Percentiles rank a stretch among this genome's conserved stretches.
Conservation (phyloP, 345 rosid species). For the Lepidium aucheri region DNA sequence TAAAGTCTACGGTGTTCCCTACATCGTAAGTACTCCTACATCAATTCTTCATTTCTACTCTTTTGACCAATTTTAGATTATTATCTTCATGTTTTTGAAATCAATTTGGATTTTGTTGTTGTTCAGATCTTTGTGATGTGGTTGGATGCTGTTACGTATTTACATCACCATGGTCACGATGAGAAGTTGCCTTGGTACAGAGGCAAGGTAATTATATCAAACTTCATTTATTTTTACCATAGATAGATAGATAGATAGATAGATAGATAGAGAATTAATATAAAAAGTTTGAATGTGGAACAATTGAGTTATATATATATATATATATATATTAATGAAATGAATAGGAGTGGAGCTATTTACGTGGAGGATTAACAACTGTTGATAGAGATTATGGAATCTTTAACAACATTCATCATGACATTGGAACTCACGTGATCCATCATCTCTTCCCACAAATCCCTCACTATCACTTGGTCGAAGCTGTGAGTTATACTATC, state of each 20-base stretch:
- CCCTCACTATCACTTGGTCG: constrained; percentile 77
- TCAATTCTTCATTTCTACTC: neutral
- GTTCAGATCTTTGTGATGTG: constrained; percentile 64
- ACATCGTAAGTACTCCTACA: constrained; percentile 33
- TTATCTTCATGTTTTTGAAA: too few relatives aligned
- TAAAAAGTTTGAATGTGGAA: too few relatives aligned
- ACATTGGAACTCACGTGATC: constrained; percentile 87
- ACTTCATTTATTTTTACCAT: too few relatives aligned
- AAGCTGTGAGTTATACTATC: constrained; percentile 42
- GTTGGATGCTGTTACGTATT: constrained; percentile 80
- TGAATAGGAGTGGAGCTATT: constrained; percentile 71
- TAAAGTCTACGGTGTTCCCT: constrained; percentile 68
- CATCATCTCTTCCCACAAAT: constrained; percentile 96
- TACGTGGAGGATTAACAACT: constrained; percentile 87
- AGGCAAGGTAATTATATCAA: constrained; percentile 54
- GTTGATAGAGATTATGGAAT: constrained; percentile 75
- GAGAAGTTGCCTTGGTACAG: constrained; percentile 93
- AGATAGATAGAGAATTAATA: too few relatives aligned
- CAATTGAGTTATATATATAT: neutral
- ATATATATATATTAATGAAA: neutral
- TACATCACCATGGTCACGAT: constrained; percentile 81
- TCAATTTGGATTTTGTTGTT: neutral
- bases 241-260: too few relatives aligned
- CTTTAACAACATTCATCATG: constrained; percentile 78
- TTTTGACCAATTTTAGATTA: neutral